These are phyloP conservation scores for Erysimum pusillum DNA, from an alignment of 441 rosid species.

Conservation along the genomic window DNA sequence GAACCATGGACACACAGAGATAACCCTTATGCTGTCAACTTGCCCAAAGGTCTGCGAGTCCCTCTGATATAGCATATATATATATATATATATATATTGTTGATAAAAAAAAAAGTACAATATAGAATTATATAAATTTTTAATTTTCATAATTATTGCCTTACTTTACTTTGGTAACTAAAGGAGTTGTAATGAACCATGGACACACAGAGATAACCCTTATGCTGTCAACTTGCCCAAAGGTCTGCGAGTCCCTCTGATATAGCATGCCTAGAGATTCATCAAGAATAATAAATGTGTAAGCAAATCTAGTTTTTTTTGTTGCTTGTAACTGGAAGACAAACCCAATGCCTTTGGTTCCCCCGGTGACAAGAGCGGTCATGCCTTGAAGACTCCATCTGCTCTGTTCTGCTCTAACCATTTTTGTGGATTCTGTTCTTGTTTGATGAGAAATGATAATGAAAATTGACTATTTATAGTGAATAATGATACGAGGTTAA, in stretches of 20 bases:
- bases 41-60: no score
- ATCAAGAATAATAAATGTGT: background rate
- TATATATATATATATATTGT: no score
- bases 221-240: no score
- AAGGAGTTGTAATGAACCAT: no score
- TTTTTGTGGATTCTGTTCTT: background rate
- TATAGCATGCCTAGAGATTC: slow-evolving; percentile 36
- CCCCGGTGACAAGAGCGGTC: slow-evolving; percentile 32
- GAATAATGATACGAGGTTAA: background rate
- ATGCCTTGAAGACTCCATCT: slow-evolving; percentile 35
- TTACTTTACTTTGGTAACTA: no score
- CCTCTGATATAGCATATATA: no score
- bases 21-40: no score
- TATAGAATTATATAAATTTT: no score
- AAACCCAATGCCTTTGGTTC: slow-evolving; percentile 34
- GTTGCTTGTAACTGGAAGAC: slow-evolving; percentile 1
- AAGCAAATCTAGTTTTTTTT: background rate
- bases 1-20: no score
- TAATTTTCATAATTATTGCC: no score
- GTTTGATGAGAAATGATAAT: background rate
- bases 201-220: no score
- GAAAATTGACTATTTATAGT: slow-evolving; percentile 1
- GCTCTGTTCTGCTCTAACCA: slow-evolving; percentile 7
- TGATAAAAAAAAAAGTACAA: no score
- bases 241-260: slow-evolving; percentile 45